These are phyloP conservation scores for Camellia oleifera DNA, from an alignment of 179 eudicot genomes.

Conservation along the genomic window DNA sequence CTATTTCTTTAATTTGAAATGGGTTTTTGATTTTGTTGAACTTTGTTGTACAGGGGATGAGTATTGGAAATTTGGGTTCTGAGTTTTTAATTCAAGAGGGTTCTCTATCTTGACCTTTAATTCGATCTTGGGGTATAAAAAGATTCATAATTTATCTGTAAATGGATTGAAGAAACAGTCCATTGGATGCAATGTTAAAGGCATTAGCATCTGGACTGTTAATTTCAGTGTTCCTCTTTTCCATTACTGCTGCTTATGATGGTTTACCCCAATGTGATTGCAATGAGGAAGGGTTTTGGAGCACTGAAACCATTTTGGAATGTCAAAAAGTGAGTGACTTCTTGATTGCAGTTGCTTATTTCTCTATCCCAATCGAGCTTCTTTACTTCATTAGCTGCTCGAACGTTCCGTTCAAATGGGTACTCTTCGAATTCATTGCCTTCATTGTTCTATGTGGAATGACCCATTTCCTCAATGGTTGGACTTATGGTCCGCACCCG, in stretches of 20 bases:
- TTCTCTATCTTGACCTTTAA: background rate
- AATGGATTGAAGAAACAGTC: conserved; percentile 21
- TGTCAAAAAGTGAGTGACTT: conserved; percentile 81
- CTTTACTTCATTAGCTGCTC: conserved; percentile 84
- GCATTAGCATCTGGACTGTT: conserved; percentile 34
- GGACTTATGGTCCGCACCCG: conserved; percentile 81
- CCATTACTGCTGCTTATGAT: conserved; percentile 37
- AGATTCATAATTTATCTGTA: background rate
- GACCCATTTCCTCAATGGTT: conserved; percentile 87
- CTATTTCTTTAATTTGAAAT: background rate
- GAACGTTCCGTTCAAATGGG: conserved; percentile 91
- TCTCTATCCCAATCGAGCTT: conserved; percentile 85
- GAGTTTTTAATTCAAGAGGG: conserved; percentile 9
- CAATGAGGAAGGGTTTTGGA: conserved; percentile 80
- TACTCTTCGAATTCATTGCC: conserved; percentile 73
- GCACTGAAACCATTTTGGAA: conserved; percentile 57
- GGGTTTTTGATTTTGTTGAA: conserved; percentile 9
- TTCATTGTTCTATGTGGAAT: conserved; percentile 94
- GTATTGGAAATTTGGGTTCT: background rate
- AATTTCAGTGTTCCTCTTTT: conserved; percentile 35
- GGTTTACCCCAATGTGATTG: conserved; percentile 62
- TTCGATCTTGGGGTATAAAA: background rate
- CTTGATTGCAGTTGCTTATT: conserved; percentile 86
- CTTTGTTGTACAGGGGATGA: conserved; percentile 17
- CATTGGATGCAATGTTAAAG: conserved; percentile 47